Base-by-base conservation (phyloP, 148 eudicot species). In the Rhododendron ferrugineum region DNA sequence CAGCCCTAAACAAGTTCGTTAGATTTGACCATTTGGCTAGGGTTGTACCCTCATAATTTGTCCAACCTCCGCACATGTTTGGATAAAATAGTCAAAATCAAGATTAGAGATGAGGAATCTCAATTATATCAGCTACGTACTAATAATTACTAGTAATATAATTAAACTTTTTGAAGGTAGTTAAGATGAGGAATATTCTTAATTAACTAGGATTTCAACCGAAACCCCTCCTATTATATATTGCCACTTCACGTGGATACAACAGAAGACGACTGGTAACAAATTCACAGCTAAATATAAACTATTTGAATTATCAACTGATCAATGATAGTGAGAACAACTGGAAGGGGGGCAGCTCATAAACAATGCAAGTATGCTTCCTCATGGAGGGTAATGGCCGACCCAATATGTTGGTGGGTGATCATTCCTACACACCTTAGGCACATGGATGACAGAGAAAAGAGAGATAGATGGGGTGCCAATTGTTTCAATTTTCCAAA, bases 341-440 rank as follows among this genome's bases (percentile, higher is more conserved):
- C 15, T 28, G 5, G 62, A 5, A 47, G 37, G 75, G 75, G 60
- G 60, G 82, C 60, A 28, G 37, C 62, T 28, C 82, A 28, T 49
- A 49, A 79, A 49, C 11, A 47, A 28, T 49, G 0, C 60, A 50
- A n/a, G 58, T 78, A 28, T 90, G 90, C 62, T 84, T 85, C 89
- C 92, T 87, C 40, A 80, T 86, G 62, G 83, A 82, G 84, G 84
- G 89, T 75, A 60, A 83, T 88, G 90, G 91, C 44, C 44, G 44
- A 40, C 44, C 44, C 44, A 40, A 0, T 37, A 47, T 91, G 93
- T 85, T 91, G 89, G 90, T 87, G 73, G 93, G 83, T 88, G 82
- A 50, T 68, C 7, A 13, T 82, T 85, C 85, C 74, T 80, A 54
- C 86, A 84, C 75, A 81, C 77, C 77, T 37, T 85, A 62, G 26